Base-by-base conservation (phyloP, 768 basidiomycete species). In the Leccinum variicolor region DNA sequence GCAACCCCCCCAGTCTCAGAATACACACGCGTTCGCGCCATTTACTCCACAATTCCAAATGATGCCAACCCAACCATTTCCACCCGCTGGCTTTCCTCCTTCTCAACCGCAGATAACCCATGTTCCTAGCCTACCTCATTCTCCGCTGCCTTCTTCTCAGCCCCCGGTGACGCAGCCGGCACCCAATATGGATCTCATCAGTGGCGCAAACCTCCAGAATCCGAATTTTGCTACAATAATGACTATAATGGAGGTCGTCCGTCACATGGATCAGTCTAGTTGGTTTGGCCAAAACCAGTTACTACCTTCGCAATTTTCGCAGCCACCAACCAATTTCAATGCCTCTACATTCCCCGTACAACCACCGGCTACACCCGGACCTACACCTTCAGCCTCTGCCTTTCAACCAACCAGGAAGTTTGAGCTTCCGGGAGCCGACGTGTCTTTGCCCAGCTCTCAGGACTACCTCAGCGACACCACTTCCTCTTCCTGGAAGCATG, bases 181-280 rank as follows among this genome's bases (percentile, higher is more conserved):
- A 8, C 21, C 59, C 23, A 64, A 59, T 26, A 15, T 56, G 50
- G 31, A 66, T 13, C 23, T 52, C n/a, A 57, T 58, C 36, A 10
- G 17, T 41, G 58, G 43, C 17, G 43, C 46, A 21, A 66, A 64
- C 23, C 19, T 58, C 45, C 67, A 70, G 33, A 26, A 34, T 17
- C 57, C 57, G 17, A 64, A 66, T 55, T 53, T 69, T 53, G 64
- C 69, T n/a, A 57, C 68, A 11, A 47, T 70, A 9, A 68, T 68
- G 70, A 72, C 69, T 10, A 68, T 70, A 43, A 63, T 69, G 66
- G 69, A 70, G 36, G 66, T 72, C n/a, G 56, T 70, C 46, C 66
- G 70, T 55, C 70, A 65, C 46, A 69, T 64, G 61, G 66, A 67
- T 53, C 69, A 66, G 6, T 54, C 64, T 43, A 61, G 53, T 14